phyloP scores from a whole-genome alignment of 163 green algal species.

The Chlamydomonas reinhardtii region DNA sequence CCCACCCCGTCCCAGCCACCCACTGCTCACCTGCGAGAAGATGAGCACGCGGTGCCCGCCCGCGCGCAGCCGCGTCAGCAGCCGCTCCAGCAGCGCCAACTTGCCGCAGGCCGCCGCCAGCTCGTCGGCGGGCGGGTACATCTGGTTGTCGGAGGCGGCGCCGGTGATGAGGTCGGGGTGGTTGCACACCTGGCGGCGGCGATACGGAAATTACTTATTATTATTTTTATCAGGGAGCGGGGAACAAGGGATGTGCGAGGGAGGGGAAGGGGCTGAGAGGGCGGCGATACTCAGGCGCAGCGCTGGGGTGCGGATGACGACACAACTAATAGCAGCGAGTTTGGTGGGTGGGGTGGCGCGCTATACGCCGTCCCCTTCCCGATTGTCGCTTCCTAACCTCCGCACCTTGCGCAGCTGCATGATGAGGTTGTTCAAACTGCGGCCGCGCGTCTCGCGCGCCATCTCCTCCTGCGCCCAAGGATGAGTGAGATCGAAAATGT shows the following conservation, averaged over 20 bases:
- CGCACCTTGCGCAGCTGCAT: slow-evolving; percentile 95
- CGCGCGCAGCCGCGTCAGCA: slow-evolving; percentile 85
- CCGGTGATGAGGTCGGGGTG: slow-evolving; percentile 97
- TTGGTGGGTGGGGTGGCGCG: too few relatives aligned
- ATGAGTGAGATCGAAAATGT: too few relatives aligned
- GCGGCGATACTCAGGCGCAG: too few relatives aligned
- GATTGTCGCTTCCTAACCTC: neutral
- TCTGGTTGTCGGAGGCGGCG: slow-evolving; percentile 30
- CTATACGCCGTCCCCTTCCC: too few relatives aligned
- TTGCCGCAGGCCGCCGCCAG: slow-evolving; percentile 91
- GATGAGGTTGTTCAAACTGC: slow-evolving; percentile 95
- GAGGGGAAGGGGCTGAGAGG: neutral
- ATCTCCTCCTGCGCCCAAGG: slow-evolving; percentile 48
- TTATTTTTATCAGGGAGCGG: too few relatives aligned
- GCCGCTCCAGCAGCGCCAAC: slow-evolving; percentile 89
- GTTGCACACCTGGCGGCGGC: slow-evolving; percentile 87
- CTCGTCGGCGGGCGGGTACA: slow-evolving; percentile 54
- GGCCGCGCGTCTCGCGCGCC: slow-evolving; percentile 46
- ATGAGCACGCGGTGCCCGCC: slow-evolving; percentile 96
- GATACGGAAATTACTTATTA: too few relatives aligned
- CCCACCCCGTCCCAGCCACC: too few relatives aligned
- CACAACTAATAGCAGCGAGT: too few relatives aligned
- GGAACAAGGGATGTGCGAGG: too few relatives aligned
- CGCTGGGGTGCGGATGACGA: too few relatives aligned
- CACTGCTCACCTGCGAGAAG: slow-evolving; percentile 89